Conservation (phyloP, 2,329 filamentous ascomycete genomes). For the Diaporthe sp. region DNA sequence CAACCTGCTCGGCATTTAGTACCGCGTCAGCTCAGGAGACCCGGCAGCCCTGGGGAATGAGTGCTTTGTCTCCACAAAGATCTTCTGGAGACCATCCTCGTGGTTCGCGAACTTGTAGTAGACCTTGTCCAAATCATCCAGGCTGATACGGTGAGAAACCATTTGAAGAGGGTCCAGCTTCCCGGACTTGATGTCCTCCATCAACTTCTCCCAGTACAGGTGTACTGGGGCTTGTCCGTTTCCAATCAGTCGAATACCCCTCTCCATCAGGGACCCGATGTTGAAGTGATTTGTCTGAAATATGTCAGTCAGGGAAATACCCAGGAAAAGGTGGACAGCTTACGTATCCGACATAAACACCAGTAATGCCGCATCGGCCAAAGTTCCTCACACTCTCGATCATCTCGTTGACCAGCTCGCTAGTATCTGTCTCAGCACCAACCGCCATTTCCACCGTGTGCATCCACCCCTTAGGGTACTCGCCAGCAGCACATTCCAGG, state of each 20-base stretch:
- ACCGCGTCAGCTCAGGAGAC: constrained; percentile 60
- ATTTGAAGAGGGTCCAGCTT: constrained; percentile 83
- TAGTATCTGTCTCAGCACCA: constrained; percentile 87
- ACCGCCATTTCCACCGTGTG: constrained; percentile 70
- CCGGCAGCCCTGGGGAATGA: constrained; percentile 61
- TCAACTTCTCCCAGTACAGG: constrained; percentile 85
- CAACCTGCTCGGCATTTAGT: constrained; percentile 39
- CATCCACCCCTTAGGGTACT: constrained; percentile 73
- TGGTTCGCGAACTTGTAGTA: constrained; percentile 73
- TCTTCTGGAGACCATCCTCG: constrained; percentile 84
- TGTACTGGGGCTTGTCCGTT: constrained; percentile 81
- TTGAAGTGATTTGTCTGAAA: constrained; percentile 83
- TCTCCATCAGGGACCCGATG: constrained; percentile 87
- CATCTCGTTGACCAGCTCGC: constrained; percentile 85
- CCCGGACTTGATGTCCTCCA: constrained; percentile 75
- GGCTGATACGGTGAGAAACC: constrained; percentile 81
- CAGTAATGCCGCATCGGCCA: constrained; percentile 83
- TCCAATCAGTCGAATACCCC: constrained; percentile 83
- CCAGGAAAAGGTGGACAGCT: constrained; percentile 44
- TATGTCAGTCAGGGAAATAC: background rate
- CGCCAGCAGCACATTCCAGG: constrained; percentile 75
- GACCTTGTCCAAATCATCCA: constrained; percentile 79
- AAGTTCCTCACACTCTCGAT: constrained; percentile 79
- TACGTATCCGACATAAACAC: constrained; percentile 74
- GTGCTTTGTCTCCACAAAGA: constrained; percentile 75